Evolutionary conservation across 2,329 filamentous ascomycete genomes (phyloP).

Genomic region (Bipolaris victoriae): DNA sequence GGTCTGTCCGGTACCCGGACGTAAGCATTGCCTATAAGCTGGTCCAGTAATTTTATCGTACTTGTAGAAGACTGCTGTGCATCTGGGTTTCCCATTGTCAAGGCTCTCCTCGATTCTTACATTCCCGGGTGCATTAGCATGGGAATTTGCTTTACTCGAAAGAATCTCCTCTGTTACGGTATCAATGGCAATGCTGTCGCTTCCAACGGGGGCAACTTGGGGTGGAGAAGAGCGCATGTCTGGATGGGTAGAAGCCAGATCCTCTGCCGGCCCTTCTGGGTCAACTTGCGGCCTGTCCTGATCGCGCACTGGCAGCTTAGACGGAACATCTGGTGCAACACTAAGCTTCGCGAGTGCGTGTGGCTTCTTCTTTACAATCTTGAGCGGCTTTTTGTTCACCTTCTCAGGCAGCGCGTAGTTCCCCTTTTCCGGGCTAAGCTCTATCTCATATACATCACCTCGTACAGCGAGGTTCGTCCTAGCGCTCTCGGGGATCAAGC

Average conservation of each 20-base stretch:
- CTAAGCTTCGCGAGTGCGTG: too few species aligned
- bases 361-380: conserved; percentile 4
- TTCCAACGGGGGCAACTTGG: background rate
- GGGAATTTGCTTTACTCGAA: background rate
- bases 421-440: conserved; percentile 30
- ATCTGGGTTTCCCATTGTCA: conserved; percentile 10
- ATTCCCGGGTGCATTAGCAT: background rate
- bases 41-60: conserved; percentile 3
- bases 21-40: conserved; percentile 14
- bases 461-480: conserved; percentile 15
- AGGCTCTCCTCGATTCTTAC: conserved; percentile 6
- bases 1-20: conserved; percentile 1
- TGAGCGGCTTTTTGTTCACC: conserved; percentile 18
- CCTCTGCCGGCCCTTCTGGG: background rate
- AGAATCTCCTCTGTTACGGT: background rate
- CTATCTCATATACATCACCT: conserved; percentile 27
- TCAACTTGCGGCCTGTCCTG: background rate
- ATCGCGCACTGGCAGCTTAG: background rate
- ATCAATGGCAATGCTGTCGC: background rate
- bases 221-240: background rate
- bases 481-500: conserved; percentile 11
- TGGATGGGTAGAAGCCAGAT: background rate
- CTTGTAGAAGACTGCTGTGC: conserved; percentile 12
- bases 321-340: background rate
- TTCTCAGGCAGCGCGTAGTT: conserved; percentile 10